These are phyloP conservation scores for Phlebiopsis flavidoalba DNA, from an alignment of 768 basidiomycete species.

Conservation along the genomic window DNA sequence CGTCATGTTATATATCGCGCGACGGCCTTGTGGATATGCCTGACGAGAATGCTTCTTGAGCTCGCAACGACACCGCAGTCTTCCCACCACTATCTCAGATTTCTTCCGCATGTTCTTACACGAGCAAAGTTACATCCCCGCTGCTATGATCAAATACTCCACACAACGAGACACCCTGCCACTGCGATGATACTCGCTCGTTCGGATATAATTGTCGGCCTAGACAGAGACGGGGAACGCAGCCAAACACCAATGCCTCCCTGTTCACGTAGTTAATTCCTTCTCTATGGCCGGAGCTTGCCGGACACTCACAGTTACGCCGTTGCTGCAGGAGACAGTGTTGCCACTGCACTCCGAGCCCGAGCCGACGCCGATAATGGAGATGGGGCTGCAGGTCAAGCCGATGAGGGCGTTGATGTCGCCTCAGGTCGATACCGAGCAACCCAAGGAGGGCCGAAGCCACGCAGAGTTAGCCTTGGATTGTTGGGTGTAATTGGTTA, in stretches of 20 bases:
- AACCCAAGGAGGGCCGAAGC: not conserved
- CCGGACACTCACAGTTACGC: not conserved
- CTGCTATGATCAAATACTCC: no score
- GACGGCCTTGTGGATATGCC: no score
- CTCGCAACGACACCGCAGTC: no score
- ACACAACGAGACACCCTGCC: no score
- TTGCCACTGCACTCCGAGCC: conserved; percentile 11
- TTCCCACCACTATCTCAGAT: no score
- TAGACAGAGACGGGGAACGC: conserved; percentile 9
- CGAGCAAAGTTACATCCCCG: no score
- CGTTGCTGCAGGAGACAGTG: conserved; percentile 10
- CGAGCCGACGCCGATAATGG: conserved; percentile 11
- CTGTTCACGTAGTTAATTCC: not conserved
- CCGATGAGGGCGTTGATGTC: conserved; percentile 15
- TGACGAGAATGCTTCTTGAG: no score
- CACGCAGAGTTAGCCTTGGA: conserved; percentile 1
- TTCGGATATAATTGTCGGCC: not conserved
- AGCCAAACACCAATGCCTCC: conserved; percentile 7
- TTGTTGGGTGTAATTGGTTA: not conserved
- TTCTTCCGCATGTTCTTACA: no score
- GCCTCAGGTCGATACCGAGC: conserved; percentile 12
- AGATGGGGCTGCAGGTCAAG: conserved; percentile 15
- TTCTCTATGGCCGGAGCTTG: not conserved
- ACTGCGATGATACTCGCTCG: no score
- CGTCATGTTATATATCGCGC: no score